A percentile compares a stretch with the other conserved stretches of the same genome.
phyloP scores from a whole-genome alignment of 345 rosid genomes.

The Salix koriyanagi region DNA sequence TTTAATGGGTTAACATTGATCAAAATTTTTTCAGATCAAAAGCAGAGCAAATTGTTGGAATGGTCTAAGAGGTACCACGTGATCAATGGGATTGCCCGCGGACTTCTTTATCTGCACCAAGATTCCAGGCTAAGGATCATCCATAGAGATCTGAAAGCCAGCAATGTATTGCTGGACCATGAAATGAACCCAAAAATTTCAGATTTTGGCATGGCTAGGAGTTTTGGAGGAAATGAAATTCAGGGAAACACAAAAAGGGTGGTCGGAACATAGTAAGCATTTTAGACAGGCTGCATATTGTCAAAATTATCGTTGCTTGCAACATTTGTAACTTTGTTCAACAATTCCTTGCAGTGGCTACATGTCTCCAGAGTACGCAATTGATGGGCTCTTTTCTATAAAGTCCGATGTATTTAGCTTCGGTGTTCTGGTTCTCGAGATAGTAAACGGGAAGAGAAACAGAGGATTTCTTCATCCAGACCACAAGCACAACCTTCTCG shows the following conservation, averaged over 20 bases:
- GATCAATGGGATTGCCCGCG: constrained; percentile 40
- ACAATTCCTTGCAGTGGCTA: constrained; percentile 23
- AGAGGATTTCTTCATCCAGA: constrained; percentile 24
- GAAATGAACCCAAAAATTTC: constrained; percentile 44
- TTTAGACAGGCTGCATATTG: not conserved
- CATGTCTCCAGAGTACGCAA: constrained; percentile 38
- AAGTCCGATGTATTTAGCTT: constrained; percentile 34
- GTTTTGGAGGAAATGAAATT: constrained; percentile 29
- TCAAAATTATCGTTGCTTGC: not conserved
- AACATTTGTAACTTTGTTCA: not conserved
- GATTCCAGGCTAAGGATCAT: constrained; percentile 39
- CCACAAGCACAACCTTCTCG: constrained; percentile 29
- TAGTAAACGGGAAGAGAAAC: constrained; percentile 19
- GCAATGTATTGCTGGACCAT: constrained; percentile 32
- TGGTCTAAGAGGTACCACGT: constrained; percentile 32
- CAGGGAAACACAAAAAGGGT: constrained; percentile 39
- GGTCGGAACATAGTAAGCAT: constrained; percentile 46
- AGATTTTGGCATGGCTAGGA: constrained; percentile 38
- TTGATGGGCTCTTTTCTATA: constrained; percentile 28
- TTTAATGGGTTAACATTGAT: not conserved
- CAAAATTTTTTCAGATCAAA: constrained; percentile 13
- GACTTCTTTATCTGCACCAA: constrained; percentile 42
- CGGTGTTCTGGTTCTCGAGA: constrained; percentile 31
- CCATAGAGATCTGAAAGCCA: constrained; percentile 31
- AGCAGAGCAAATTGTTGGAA: constrained; percentile 15